These are phyloP conservation scores for Saxophila tyrrhenica DNA, from an alignment of 495 filamentous ascomycete genomes.

Conservation along the genomic window DNA sequence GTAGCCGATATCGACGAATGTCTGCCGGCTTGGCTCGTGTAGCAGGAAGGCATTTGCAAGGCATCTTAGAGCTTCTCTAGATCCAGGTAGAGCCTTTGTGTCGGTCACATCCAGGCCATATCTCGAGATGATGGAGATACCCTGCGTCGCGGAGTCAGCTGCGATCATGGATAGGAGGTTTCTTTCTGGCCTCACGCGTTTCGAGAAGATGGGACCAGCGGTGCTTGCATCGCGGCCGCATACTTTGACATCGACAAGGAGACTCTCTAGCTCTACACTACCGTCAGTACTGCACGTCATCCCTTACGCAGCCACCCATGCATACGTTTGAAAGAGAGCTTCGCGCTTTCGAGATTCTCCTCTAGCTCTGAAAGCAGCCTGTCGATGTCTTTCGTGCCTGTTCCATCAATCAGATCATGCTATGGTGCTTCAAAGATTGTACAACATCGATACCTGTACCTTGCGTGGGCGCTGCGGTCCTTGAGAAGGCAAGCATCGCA, in stretches of 20 bases:
- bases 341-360: constrained; percentile 10
- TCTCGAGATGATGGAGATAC: constrained; percentile 57
- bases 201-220: constrained; percentile 71
- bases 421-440: background rate
- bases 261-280: constrained; percentile 22
- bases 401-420: background rate
- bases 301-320: background rate
- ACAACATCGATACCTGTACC: background rate
- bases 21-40: constrained; percentile 56
- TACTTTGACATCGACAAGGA: constrained; percentile 65
- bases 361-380: constrained; percentile 10
- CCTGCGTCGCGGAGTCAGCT: constrained; percentile 46
- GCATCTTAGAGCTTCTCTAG: constrained; percentile 69
- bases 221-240: constrained; percentile 59
- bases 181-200: constrained; percentile 39
- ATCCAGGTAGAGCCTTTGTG: constrained; percentile 39
- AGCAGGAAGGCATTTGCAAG: constrained; percentile 81
- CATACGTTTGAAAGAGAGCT: constrained; percentile 10
- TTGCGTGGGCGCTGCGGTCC: background rate
- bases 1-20: constrained; percentile 70
- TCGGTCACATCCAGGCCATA: constrained; percentile 51
- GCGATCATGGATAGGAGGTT: background rate
- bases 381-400: constrained; percentile 5
- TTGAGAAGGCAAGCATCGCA: background rate
- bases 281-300: background rate